A percentile compares a stretch with the other conserved stretches of the same genome.
phyloP scores from a whole-genome alignment of 192 early-diverging fungal genomes.

The Umbelopsis ramanniana region DNA sequence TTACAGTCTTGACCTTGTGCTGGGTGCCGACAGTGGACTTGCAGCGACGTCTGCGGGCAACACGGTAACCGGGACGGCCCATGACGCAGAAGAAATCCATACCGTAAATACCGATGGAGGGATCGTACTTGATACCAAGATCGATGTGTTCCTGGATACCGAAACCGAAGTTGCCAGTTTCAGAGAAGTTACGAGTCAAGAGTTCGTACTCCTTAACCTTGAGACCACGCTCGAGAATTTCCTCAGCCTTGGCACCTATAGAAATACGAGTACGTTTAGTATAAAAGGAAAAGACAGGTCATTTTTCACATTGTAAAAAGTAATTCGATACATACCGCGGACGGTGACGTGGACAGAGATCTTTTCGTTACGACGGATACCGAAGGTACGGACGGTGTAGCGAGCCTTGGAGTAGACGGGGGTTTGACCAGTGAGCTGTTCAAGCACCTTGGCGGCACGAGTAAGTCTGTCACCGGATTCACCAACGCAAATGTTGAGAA shows the following conservation, averaged over 20 bases:
- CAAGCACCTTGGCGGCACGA: constrained; percentile 99
- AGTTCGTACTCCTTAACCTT: constrained; percentile 99
- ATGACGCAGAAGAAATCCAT: constrained; percentile 81
- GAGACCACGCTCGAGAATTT: constrained; percentile 99
- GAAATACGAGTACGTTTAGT: neutral
- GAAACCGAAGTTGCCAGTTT: constrained; percentile 99
- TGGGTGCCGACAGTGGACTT: constrained; percentile 81
- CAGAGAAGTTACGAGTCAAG: constrained; percentile 92
- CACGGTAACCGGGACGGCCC: constrained; percentile 96
- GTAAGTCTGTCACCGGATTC: constrained; percentile 99
- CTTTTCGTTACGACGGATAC: constrained; percentile 99
- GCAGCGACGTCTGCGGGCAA: constrained; percentile 91
- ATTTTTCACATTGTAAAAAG: neutral
- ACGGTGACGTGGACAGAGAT: constrained; percentile 99
- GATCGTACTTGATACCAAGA: constrained; percentile 99
- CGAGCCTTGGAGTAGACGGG: constrained; percentile 99
- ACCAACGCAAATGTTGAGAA: constrained; percentile 99
- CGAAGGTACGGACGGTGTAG: constrained; percentile 99
- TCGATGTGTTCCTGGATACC: constrained; percentile 99
- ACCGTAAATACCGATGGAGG: constrained; percentile 95
- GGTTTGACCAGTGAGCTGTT: constrained; percentile 98
- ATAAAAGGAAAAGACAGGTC: neutral
- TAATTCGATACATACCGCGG: constrained; percentile 58
- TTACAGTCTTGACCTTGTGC: constrained; percentile 86
- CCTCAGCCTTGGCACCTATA: constrained; percentile 66